phyloP scores from a whole-genome alignment of 495 filamentous ascomycete genomes.

The Aspergillus sclerotiicarbonarius region DNA sequence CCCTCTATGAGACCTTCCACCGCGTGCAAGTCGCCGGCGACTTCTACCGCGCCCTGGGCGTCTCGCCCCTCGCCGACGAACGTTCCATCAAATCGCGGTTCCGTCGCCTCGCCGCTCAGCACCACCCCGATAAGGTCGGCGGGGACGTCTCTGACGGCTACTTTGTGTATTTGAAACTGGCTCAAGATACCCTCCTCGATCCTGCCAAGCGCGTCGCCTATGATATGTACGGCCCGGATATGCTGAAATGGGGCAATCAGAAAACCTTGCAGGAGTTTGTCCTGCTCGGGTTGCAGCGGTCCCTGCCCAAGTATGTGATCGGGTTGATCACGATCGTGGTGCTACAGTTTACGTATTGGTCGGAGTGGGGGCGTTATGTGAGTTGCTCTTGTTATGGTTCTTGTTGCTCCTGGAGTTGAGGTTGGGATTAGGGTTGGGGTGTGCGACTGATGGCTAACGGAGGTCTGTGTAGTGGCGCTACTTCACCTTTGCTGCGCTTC shows the following conservation, averaged over 20 bases:
- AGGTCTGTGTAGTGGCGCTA: constrained; percentile 69
- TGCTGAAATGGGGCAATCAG: constrained; percentile 66
- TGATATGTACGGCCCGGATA: constrained; percentile 81
- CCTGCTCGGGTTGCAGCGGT: constrained; percentile 56
- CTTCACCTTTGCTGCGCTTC: constrained; percentile 64
- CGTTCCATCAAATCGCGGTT: constrained; percentile 80
- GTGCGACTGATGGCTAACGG: constrained; percentile 2
- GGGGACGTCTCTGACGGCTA: constrained; percentile 47
- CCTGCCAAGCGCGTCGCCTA: constrained; percentile 85
- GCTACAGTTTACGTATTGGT: constrained; percentile 72
- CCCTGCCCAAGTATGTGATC: constrained; percentile 63
- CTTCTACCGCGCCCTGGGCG: constrained; percentile 74
- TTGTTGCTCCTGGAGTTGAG: background rate
- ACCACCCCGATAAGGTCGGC: constrained; percentile 84
- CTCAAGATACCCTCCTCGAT: constrained; percentile 79
- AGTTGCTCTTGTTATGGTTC: constrained; percentile 19
- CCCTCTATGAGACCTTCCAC: constrained; percentile 88
- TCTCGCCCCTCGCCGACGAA: constrained; percentile 67
- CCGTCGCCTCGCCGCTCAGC: constrained; percentile 74
- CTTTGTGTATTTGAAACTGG: constrained; percentile 79
- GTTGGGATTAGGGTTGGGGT: background rate
- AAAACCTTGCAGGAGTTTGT: constrained; percentile 73
- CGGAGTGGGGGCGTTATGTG: constrained; percentile 74
- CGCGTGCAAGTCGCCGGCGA: constrained; percentile 65
- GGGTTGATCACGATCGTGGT: constrained; percentile 62